A percentile compares a stretch with the other conserved stretches of the same genome.
These are phyloP conservation scores for Pseudozyma flocculosa DNA, from an alignment of 1,284 basidiomycete species.

Conservation along the genomic window DNA sequence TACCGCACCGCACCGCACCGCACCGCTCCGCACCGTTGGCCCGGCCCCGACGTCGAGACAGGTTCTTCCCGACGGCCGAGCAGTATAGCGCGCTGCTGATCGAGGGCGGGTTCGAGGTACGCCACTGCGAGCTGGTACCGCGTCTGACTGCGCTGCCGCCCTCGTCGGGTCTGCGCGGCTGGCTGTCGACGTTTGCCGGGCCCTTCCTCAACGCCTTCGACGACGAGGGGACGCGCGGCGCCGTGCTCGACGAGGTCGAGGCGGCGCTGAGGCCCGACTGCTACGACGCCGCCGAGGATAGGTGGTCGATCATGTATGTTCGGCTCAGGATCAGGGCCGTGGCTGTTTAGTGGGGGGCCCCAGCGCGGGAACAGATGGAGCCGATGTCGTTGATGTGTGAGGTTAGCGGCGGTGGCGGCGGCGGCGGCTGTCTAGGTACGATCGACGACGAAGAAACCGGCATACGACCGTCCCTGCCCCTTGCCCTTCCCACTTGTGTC, in stretches of 20 bases:
- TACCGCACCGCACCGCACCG: no score
- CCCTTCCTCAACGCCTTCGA: slow-evolving; percentile 22
- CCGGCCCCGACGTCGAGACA: not conserved
- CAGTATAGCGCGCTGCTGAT: slow-evolving; percentile 12
- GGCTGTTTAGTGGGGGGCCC: no score
- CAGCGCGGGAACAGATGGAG: no score
- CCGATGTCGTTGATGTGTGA: no score
- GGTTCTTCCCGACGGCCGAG: slow-evolving; percentile 15
- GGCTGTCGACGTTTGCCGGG: slow-evolving; percentile 23
- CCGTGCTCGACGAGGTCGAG: slow-evolving; percentile 15
- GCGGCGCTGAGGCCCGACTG: slow-evolving; percentile 12
- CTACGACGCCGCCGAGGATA: slow-evolving; percentile 8
- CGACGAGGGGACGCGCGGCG: slow-evolving; percentile 1
- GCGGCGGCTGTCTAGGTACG: no score
- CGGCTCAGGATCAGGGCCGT: slow-evolving; percentile 9
- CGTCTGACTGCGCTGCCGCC: slow-evolving; percentile 14
- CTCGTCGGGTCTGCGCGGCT: slow-evolving; percentile 13
- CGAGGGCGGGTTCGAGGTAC: slow-evolving; percentile 13
- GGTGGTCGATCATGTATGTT: slow-evolving; percentile 31
- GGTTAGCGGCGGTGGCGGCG: no score
- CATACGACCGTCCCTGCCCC: no score
- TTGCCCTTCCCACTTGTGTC: no score
- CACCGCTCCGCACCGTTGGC: no score
- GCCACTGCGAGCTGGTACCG: slow-evolving; percentile 19
- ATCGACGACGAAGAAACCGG: no score